These are phyloP conservation scores for Sarcomyxa edulis DNA, from an alignment of 768 basidiomycete genomes.

Conservation along the genomic window DNA sequence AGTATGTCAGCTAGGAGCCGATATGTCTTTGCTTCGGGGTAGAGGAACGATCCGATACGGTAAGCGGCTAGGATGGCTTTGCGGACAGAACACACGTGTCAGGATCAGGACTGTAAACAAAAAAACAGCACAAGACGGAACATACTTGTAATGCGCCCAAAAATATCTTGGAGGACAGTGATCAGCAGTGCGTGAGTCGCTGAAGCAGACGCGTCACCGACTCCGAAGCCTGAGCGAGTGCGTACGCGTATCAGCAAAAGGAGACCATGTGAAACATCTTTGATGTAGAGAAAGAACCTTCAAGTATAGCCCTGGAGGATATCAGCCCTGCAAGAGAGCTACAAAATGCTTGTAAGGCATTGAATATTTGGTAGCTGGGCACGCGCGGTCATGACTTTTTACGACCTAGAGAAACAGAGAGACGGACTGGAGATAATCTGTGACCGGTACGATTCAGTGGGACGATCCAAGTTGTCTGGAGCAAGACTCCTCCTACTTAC, in stretches of 20 bases:
- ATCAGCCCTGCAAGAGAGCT: constrained; percentile 59
- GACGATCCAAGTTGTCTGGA: neutral
- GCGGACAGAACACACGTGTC: neutral
- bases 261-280: neutral
- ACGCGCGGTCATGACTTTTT: constrained; percentile 6
- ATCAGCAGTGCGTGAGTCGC: constrained; percentile 62
- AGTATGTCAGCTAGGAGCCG: constrained; percentile 62
- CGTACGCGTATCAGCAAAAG: neutral
- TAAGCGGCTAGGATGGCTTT: constrained; percentile 62
- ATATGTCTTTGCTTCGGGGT: constrained; percentile 67
- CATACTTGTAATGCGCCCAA: constrained; percentile 60
- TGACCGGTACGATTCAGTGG: too few relatives aligned
- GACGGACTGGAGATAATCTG: constrained; percentile 53
- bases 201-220: constrained; percentile 62
- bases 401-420: constrained; percentile 1
- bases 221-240: constrained; percentile 49
- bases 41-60: constrained; percentile 56
- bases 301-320: constrained; percentile 61
- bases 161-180: constrained; percentile 61
- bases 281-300: constrained; percentile 34
- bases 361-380: constrained; percentile 58
- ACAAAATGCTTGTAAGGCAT: constrained; percentile 66
- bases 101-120: neutral
- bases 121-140: constrained; percentile 5
- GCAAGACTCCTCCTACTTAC: constrained; percentile 20